These are phyloP conservation scores for Thuja plicata DNA, from an alignment of 83 land plant species.

Conservation along the genomic window DNA sequence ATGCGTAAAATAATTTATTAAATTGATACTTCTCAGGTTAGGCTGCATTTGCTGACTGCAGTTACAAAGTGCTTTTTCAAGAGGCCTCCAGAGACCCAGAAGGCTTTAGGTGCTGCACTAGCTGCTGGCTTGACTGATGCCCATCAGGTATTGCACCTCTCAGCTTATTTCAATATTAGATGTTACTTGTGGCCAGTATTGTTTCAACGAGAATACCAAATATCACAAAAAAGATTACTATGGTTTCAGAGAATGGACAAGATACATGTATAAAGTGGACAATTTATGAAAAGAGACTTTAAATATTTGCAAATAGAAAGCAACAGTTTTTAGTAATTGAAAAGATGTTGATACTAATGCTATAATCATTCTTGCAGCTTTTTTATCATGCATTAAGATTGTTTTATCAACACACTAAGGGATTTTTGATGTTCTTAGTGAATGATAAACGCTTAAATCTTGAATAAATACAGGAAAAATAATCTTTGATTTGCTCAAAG, in stretches of 20 bases:
- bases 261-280: background rate
- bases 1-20: background rate
- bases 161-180: background rate
- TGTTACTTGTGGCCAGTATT: background rate
- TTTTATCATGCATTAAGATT: background rate
- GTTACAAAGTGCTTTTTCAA: slow-evolving; percentile 87
- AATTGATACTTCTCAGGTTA: slow-evolving; percentile 63
- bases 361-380: background rate
- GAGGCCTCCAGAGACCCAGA: slow-evolving; percentile 95
- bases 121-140: slow-evolving; percentile 92
- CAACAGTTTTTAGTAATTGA: background rate
- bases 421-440: background rate
- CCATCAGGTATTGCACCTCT: slow-evolving; percentile 64
- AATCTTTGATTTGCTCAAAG: background rate
- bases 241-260: background rate
- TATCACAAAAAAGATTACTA: background rate
- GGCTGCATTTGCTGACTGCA: slow-evolving; percentile 92
- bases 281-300: background rate
- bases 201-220: background rate
- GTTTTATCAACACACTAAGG: background rate
- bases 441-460: background rate
- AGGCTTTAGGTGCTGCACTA: slow-evolving; percentile 84
- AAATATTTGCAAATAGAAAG: background rate
- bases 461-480: background rate
- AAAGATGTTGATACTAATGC: background rate